Percentiles rank a stretch among this genome's conserved stretches.
These are phyloP conservation scores for Royoungia palumana DNA, from an alignment of 768 basidiomycete genomes.

Conservation along the genomic window DNA sequence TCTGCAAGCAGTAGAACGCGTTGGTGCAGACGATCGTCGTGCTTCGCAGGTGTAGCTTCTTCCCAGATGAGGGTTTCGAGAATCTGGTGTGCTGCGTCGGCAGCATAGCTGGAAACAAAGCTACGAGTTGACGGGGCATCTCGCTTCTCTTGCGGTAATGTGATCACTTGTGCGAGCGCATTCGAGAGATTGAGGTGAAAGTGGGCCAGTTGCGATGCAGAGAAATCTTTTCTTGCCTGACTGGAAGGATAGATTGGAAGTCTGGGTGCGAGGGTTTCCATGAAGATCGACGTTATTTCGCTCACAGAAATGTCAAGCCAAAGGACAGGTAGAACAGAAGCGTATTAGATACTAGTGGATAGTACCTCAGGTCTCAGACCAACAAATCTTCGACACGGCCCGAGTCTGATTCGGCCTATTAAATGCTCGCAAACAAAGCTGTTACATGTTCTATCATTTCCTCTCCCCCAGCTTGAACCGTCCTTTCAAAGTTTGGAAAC, in stretches of 20 bases:
- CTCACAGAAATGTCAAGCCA: too few species aligned
- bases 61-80: conserved; percentile 63
- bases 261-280: conserved; percentile 31
- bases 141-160: conserved; percentile 46
- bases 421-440: too few species aligned
- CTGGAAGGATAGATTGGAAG: conserved; percentile 57
- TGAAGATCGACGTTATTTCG: conserved; percentile 12
- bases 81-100: conserved; percentile 49
- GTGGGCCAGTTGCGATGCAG: conserved; percentile 48
- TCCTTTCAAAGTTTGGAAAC: too few species aligned
- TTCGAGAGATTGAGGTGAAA: conserved; percentile 48
- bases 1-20: conserved; percentile 55
- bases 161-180: conserved; percentile 45
- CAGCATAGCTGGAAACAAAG: conserved; percentile 58
- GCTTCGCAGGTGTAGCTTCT: conserved; percentile 20
- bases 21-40: conserved; percentile 46
- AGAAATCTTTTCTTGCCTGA: conserved; percentile 43
- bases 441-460: too few species aligned
- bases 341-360: too few species aligned
- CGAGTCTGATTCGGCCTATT: too few species aligned
- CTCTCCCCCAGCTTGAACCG: too few species aligned
- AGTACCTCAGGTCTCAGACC: too few species aligned
- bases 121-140: conserved; percentile 41
- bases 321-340: too few species aligned
- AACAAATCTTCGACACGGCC: too few species aligned